Base-by-base conservation (phyloP, 768 basidiomycete genomes). In the Mrakia gelida region DNA sequence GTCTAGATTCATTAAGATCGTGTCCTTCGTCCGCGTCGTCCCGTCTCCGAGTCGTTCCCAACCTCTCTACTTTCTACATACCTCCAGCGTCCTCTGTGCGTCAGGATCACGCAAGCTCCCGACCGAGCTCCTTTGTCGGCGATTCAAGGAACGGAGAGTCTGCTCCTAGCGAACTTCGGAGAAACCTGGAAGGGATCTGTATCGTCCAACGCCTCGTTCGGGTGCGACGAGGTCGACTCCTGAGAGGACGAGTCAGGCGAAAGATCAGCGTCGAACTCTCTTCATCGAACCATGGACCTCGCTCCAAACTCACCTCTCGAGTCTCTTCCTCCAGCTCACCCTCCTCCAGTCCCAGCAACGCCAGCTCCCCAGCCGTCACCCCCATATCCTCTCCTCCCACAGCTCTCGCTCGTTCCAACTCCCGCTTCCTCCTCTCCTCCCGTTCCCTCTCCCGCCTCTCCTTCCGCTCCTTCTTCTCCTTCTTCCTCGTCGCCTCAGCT, bases 381-480 rank as follows among this genome's bases (percentile, higher is more conserved):
- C 21, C 45, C n/a, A 32, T 49, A n/a, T 54, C 52, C 4, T 30
- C 45, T 0, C 32, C n/a, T 18, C n/a, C 65, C 3, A 18, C 38
- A 15, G 30, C 67, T 43, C 67, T 70, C 34, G 34, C 41, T 23
- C 67, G 38, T 45, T 72, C 71, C 16, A 1, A 4, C n/a, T 21
- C 10, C n/a, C 13, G 1, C 43, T 26, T 5, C 52, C 43, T 26
- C 15, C 49, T n/a, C 45, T 32, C 15, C 71, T 56, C 32, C 45
- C 52, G 41, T 32, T 72, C 28, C n/a, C 71, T 45, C 38, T 67
- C 65, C 30, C 65, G 3, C 71, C n/a, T 56, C 28, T 72, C 71
- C 52, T 28, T 72, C 43, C 71, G 71, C 28, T 72, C 52, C 49
- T 10, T n/a, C 71, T 72, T 56, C 45, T 72, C 49, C 49, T 49